Evolutionary conservation across 805 yeast species (phyloP), one percentile per base, ranked within the genome.

Genomic region (Nakazawaea holstii): DNA sequence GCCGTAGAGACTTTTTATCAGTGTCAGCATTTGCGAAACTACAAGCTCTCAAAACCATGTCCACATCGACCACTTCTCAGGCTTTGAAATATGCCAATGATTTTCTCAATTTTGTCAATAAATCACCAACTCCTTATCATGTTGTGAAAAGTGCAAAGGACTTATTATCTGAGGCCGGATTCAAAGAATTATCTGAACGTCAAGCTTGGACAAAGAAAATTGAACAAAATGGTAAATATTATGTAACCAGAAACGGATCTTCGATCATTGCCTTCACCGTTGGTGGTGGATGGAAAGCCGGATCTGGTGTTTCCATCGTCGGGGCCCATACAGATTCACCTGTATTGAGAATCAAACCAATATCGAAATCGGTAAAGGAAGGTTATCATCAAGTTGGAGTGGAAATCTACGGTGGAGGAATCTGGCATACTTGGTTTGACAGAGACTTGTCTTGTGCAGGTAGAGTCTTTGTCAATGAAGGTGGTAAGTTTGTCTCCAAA

Each of bases 261-360:
- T 87, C 97, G 0, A 71, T 92, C 26, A 82, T 92, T 54, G 97
- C 96, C 1, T 91, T 92, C 66, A 77, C 82, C 2, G 83, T 89
- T 15, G 97, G 97, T 33, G 74, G 74, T 1, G 60, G 79, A 41
- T 87, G 86, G 80, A 58, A 62, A 45, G 82, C 86, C 3, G 96
- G 96, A 9, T 81, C 84, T 15, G 92, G 96, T 8, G 73, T 90
- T 52, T 80, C 97, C 5, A 82, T 94, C 45, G 85, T 91, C 32
- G 99, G 98, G 14, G 96, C 97, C 1, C 99, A 92, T 65, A 91
- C 97, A 0, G 99, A 92, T 64, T 87, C 96, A 4, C 98, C 98
- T 9, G 81, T 88, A 30, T 72, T 92, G 54, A 77, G 95, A 60
- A 79, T 92, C 55, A 94, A 92, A 67, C 99, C 99, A 10, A 72